phyloP scores from a whole-genome alignment of 441 rosid species.

The Gossypium schwendimanii region DNA sequence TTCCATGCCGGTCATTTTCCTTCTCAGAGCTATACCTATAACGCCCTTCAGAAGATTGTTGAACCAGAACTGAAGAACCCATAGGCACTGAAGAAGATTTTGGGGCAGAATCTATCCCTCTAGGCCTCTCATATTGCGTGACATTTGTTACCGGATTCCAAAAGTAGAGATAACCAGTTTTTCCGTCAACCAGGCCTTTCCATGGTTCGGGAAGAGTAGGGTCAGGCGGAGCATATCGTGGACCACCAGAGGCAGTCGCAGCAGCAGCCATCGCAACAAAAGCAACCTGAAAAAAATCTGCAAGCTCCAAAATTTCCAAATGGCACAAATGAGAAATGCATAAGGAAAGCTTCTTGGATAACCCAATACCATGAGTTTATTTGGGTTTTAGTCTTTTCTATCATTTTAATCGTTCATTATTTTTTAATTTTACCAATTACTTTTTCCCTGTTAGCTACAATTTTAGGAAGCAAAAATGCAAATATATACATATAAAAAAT shows the following conservation, averaged over 20 bases:
- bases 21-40: conserved; percentile 35
- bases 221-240: conserved; percentile 68
- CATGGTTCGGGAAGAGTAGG: conserved; percentile 75
- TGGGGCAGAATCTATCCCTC: conserved; percentile 7
- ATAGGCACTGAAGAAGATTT: conserved; percentile 32
- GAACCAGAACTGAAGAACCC: conserved; percentile 52
- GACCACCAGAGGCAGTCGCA: conserved; percentile 41
- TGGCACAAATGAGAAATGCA: background rate
- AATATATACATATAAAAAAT: background rate
- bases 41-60: conserved; percentile 29
- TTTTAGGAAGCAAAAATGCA: background rate
- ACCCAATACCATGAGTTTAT: background rate
- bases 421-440: background rate
- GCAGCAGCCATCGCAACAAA: conserved; percentile 48
- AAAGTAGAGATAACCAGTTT: conserved; percentile 68
- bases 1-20: conserved; percentile 39
- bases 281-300: conserved; percentile 6
- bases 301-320: background rate
- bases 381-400: background rate
- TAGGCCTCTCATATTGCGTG: conserved; percentile 68
- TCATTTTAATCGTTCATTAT: background rate
- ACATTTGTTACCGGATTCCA: conserved; percentile 78
- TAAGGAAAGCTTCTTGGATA: background rate
- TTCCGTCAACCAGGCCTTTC: conserved; percentile 73
- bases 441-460: background rate